Conservation (phyloP, 2,329 filamentous ascomycete genomes). For the Colletotrichum simmondsii region DNA sequence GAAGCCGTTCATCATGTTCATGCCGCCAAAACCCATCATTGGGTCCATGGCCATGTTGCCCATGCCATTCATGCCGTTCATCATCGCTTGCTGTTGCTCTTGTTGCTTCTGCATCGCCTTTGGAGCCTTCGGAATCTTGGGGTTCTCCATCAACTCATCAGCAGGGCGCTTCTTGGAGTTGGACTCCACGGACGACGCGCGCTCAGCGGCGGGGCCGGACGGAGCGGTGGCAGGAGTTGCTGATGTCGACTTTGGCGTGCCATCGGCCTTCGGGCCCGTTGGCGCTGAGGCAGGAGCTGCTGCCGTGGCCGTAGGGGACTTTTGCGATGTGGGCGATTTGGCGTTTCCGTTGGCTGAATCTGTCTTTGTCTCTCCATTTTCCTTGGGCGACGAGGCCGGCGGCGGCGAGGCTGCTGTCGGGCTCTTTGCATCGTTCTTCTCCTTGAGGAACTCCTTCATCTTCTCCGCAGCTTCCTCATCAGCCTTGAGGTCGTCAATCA, state of each 20-base stretch:
- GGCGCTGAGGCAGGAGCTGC: conserved; percentile 23
- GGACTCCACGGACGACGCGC: conserved; percentile 39
- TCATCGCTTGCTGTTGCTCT: conserved; percentile 61
- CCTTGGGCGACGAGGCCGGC: conserved; percentile 43
- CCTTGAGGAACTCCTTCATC: conserved; percentile 78
- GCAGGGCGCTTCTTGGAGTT: conserved; percentile 83
- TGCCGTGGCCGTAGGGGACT: conserved; percentile 41
- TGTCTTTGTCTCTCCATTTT: conserved; percentile 27
- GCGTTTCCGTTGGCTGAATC: conserved; percentile 31
- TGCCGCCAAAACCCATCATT: conserved; percentile 39
- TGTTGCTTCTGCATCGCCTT: conserved; percentile 72
- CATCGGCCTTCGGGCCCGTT: conserved; percentile 44
- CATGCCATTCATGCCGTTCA: conserved; percentile 57
- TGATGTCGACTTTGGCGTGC: conserved; percentile 41
- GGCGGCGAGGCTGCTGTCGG: conserved; percentile 49
- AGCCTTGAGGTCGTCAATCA: conserved; percentile 89
- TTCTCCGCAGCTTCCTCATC: conserved; percentile 84
- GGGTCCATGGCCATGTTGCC: conserved; percentile 45
- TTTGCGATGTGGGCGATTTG: conserved; percentile 42
- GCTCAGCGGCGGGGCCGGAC: conserved; percentile 37
- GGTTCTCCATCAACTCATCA: conserved; percentile 75
- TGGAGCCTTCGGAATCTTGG: conserved; percentile 72
- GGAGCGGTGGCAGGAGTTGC: conserved; percentile 40
- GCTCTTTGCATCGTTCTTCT: conserved; percentile 66
- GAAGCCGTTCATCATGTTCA: conserved; percentile 39